These are phyloP conservation scores for Musa balbisiana DNA, from an alignment of 202 grass and related monocot genomes.

Conservation along the genomic window DNA sequence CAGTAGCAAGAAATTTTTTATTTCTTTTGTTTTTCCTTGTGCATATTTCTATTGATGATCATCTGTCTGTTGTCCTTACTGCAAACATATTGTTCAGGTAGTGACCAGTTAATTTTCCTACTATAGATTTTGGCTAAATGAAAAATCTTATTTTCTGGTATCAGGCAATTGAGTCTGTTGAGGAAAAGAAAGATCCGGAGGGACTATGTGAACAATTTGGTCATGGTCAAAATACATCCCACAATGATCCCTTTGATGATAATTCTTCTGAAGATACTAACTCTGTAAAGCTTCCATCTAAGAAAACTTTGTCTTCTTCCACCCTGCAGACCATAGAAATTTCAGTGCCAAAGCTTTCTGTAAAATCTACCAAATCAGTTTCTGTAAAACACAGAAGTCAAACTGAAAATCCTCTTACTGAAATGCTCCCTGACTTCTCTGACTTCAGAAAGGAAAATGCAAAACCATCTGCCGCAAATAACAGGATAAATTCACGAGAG, in stretches of 20 bases:
- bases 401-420: slow-evolving; percentile 64
- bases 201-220: neutral
- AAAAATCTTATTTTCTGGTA: slow-evolving; percentile 32
- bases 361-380: slow-evolving; percentile 39
- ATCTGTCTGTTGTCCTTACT: neutral
- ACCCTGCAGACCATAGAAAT: slow-evolving; percentile 35
- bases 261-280: slow-evolving; percentile 66
- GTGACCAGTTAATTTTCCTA: neutral
- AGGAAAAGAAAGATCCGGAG: slow-evolving; percentile 54
- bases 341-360: slow-evolving; percentile 29
- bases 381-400: slow-evolving; percentile 44
- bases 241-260: slow-evolving; percentile 68
- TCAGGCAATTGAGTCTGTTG: slow-evolving; percentile 49
- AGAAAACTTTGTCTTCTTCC: slow-evolving; percentile 43
- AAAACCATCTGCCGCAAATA: slow-evolving; percentile 52
- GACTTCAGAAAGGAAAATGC: slow-evolving; percentile 97
- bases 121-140: neutral
- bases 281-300: slow-evolving; percentile 58
- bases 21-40: neutral
- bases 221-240: slow-evolving; percentile 26
- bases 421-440: slow-evolving; percentile 71
- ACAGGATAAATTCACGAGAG: slow-evolving; percentile 33
- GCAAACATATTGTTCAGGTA: neutral
- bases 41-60: neutral
- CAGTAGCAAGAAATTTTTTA: neutral